These are phyloP conservation scores for Mortierella sp. DNA, from an alignment of 371 early-diverging fungal species.

Conservation along the genomic window DNA sequence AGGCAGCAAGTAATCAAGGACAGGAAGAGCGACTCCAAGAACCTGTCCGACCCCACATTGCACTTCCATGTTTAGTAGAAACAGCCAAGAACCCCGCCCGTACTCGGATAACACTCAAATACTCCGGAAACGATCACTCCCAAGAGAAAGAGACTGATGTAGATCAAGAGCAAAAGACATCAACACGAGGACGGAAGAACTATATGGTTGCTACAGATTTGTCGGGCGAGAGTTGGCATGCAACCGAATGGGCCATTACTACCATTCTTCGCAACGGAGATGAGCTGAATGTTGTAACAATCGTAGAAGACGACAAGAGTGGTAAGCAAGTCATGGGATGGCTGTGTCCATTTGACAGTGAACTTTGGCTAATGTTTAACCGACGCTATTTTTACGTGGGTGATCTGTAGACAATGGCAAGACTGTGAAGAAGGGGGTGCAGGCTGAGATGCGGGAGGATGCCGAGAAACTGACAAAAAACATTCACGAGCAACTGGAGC, in stretches of 20 bases:
- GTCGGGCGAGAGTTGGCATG: constrained; percentile 50
- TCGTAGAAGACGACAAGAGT: constrained; percentile 62
- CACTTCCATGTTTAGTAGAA: constrained; percentile 45
- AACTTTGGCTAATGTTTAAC: not conserved
- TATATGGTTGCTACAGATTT: constrained; percentile 47
- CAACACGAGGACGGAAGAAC: constrained; percentile 54
- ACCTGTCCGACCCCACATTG: constrained; percentile 49
- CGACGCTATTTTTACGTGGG: not conserved
- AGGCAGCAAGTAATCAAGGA: constrained; percentile 4
- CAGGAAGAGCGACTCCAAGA: constrained; percentile 45
- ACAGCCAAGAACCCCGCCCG: constrained; percentile 49
- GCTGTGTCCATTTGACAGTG: not conserved
- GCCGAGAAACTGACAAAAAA: constrained; percentile 53
- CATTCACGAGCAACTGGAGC: constrained; percentile 51
- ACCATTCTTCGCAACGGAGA: constrained; percentile 68
- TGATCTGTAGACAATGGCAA: constrained; percentile 58
- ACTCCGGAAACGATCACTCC: constrained; percentile 42
- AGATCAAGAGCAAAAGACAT: constrained; percentile 47
- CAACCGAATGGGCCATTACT: constrained; percentile 63
- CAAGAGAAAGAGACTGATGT: constrained; percentile 10
- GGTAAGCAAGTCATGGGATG: constrained; percentile 6
- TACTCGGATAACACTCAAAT: constrained; percentile 48
- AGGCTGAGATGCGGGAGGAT: constrained; percentile 53
- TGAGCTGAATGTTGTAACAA: constrained; percentile 64
- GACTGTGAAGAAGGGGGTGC: constrained; percentile 41